These are phyloP conservation scores for Nepenthes alata DNA, from an alignment of 179 eudicot species.

Conservation along the genomic window DNA sequence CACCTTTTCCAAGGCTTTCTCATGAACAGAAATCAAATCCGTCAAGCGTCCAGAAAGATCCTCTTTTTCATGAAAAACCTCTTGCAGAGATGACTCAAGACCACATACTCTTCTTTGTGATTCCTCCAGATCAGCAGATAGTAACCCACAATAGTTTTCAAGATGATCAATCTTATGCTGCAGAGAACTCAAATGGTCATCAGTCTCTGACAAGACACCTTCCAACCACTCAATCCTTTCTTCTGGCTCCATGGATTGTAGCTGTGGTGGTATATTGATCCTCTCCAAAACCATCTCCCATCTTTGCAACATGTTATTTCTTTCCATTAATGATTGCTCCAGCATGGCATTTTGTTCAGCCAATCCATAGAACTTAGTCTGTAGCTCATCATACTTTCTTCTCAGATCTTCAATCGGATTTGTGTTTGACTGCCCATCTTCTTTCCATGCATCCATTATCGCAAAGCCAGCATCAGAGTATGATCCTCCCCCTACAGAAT, in stretches of 20 bases:
- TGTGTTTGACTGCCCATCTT: constrained; percentile 36
- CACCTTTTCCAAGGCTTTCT: constrained; percentile 33
- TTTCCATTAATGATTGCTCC: constrained; percentile 86
- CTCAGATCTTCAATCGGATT: constrained; percentile 52
- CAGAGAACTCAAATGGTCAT: constrained; percentile 57
- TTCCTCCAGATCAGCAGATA: constrained; percentile 53
- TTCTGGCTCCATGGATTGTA: constrained; percentile 85
- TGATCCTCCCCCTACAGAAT: constrained; percentile 48
- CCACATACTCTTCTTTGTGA: constrained; percentile 44
- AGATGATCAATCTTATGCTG: constrained; percentile 69
- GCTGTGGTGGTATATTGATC: constrained; percentile 65
- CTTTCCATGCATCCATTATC: constrained; percentile 51
- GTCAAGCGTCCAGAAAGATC: constrained; percentile 41
- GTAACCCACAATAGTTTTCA: constrained; percentile 44
- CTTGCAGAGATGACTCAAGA: constrained; percentile 38
- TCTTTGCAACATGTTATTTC: constrained; percentile 76
- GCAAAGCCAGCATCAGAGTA: constrained; percentile 51
- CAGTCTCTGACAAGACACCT: constrained; percentile 70
- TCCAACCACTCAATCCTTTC: constrained; percentile 89
- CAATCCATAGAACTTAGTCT: constrained; percentile 66
- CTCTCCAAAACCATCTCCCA: constrained; percentile 90
- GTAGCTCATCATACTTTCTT: constrained; percentile 72
- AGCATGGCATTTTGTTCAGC: constrained; percentile 99
- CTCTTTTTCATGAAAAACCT: constrained; percentile 43
- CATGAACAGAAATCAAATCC: constrained; percentile 35